These are phyloP conservation scores for Polytrichum formosum DNA, from an alignment of 225 moss, liverwort and hornwort genomes.

Conservation along the genomic window DNA sequence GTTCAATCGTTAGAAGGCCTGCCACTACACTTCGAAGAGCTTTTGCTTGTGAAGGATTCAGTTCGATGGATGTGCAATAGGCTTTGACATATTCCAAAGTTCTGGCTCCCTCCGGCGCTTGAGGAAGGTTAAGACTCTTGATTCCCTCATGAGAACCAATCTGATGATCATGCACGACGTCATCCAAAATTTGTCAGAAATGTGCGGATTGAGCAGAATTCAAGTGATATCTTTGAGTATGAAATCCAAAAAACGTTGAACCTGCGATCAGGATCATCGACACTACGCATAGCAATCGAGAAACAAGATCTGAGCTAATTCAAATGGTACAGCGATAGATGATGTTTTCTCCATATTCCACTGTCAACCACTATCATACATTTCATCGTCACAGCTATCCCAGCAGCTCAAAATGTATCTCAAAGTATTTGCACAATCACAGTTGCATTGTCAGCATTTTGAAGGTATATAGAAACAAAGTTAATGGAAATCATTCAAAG, in stretches of 20 bases:
- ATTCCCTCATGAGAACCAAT: background rate
- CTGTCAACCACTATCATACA: background rate
- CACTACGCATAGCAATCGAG: too few relatives aligned
- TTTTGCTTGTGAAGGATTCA: slow-evolving; percentile 30
- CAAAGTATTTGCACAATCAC: too few relatives aligned
- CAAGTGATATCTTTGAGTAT: background rate
- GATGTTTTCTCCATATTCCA: too few relatives aligned
- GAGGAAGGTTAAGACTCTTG: slow-evolving; percentile 15
- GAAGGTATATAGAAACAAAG: background rate
- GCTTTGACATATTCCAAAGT: slow-evolving; percentile 14
- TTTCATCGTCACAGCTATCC: background rate
- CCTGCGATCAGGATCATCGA: too few relatives aligned
- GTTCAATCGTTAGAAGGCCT: slow-evolving; percentile 15
- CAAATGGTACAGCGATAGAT: too few relatives aligned
- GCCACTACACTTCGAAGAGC: slow-evolving; percentile 20
- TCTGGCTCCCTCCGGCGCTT: slow-evolving; percentile 9
- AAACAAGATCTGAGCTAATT: too few relatives aligned
- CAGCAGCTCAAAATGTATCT: background rate
- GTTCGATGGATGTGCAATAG: slow-evolving; percentile 17
- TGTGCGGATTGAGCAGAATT: background rate
- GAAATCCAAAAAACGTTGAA: background rate
- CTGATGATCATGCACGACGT: background rate
- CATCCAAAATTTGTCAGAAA: background rate
- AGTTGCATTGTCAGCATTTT: background rate
- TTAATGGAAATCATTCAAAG: background rate